Evolutionary conservation across 805 yeast genomes (phyloP).

Genomic region (Ogataea trehaloabstinens): DNA sequence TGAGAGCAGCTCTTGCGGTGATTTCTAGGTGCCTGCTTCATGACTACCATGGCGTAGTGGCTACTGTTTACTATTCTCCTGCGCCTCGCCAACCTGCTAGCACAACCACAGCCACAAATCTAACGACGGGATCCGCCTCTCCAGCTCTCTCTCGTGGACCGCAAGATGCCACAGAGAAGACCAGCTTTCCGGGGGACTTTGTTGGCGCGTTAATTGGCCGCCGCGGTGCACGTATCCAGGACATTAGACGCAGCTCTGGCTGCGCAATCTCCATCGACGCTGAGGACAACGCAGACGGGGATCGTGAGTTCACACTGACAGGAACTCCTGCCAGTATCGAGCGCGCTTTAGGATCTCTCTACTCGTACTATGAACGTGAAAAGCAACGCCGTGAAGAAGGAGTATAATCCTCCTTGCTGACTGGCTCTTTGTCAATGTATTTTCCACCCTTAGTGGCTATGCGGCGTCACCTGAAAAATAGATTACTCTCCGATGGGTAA

Average conservation of each 20-base stretch:
- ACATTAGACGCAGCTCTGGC: constrained; percentile 73
- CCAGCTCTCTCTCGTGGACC: too few relatives aligned
- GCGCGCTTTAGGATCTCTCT: constrained; percentile 52
- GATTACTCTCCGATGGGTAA: too few relatives aligned
- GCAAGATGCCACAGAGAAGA: constrained; percentile 37
- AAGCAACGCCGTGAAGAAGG: constrained; percentile 34
- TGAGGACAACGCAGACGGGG: constrained; percentile 60
- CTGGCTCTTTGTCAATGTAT: not conserved
- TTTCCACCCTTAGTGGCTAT: not conserved
- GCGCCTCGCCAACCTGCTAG: constrained; percentile 23
- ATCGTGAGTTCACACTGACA: constrained; percentile 67
- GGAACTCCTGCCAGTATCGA: constrained; percentile 59
- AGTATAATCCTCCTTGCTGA: too few relatives aligned
- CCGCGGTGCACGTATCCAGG: constrained; percentile 82
- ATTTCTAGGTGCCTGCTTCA: constrained; percentile 72
- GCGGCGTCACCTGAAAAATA: too few relatives aligned
- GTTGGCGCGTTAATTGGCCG: constrained; percentile 91
- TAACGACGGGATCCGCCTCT: constrained; percentile 10
- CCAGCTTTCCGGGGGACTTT: constrained; percentile 70
- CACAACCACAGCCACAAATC: constrained; percentile 1
- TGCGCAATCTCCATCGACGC: constrained; percentile 76
- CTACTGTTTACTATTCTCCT: constrained; percentile 64
- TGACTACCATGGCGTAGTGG: constrained; percentile 66
- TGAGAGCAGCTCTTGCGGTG: constrained; percentile 54
- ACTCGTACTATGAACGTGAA: constrained; percentile 58